Conservation (phyloP, 202 grass and related monocot genomes). For the Musa balbisiana region DNA sequence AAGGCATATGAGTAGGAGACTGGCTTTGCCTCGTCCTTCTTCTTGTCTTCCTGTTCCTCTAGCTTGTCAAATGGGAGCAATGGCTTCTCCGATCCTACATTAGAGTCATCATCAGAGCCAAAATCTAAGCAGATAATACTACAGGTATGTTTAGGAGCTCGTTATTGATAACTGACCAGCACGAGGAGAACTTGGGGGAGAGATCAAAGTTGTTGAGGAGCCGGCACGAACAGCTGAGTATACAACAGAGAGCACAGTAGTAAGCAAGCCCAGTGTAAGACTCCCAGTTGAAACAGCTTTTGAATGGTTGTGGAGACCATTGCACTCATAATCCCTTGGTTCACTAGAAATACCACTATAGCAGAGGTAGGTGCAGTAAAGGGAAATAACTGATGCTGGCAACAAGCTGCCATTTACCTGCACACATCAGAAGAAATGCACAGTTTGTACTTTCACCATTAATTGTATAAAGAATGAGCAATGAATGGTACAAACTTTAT, state of each 20-base stretch:
- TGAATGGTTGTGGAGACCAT: constrained; percentile 89
- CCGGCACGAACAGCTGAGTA: constrained; percentile 96
- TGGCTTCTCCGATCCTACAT: constrained; percentile 66
- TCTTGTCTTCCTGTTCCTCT: constrained; percentile 49
- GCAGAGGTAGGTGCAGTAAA: constrained; percentile 88
- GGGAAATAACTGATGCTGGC: constrained; percentile 78
- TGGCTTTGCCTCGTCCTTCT: constrained; percentile 57
- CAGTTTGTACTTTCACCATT: neutral
- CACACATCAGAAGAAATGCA: constrained; percentile 9
- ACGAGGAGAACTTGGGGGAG: constrained; percentile 68
- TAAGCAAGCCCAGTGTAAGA: constrained; percentile 67
- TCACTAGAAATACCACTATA: constrained; percentile 94
- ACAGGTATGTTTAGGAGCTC: neutral
- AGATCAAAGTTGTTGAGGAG: constrained; percentile 70
- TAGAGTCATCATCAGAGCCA: neutral
- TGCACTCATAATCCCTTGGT: constrained; percentile 92
- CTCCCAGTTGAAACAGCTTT: constrained; percentile 91
- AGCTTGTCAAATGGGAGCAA: constrained; percentile 86
- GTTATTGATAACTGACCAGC: constrained; percentile 43
- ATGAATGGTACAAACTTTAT: neutral
- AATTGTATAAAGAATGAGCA: neutral
- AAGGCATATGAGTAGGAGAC: constrained; percentile 95
- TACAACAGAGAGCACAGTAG: constrained; percentile 88
- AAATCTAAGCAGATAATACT: neutral
- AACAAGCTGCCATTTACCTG: constrained; percentile 92